These are phyloP conservation scores for Penicillium italicum DNA, from an alignment of 2,329 filamentous ascomycete genomes.

Conservation along the genomic window DNA sequence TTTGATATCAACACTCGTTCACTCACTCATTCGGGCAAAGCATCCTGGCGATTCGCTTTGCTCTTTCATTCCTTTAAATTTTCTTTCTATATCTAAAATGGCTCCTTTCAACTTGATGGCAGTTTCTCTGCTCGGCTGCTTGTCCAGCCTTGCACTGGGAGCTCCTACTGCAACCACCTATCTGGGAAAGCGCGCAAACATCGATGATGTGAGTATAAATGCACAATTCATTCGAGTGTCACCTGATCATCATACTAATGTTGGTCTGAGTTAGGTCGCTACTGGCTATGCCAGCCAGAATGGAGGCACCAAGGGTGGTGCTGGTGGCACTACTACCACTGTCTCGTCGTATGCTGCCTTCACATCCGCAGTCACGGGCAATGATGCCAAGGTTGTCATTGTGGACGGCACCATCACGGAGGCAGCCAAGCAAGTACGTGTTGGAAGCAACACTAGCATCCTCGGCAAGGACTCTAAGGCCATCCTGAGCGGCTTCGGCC, in stretches of 20 bases:
- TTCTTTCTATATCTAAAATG: conserved; percentile 12
- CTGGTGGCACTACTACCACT: conserved; percentile 54
- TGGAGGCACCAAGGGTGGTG: conserved; percentile 54
- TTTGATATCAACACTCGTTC: neutral
- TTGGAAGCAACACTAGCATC: conserved; percentile 52
- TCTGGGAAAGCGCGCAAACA: conserved; percentile 26
- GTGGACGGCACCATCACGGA: conserved; percentile 47
- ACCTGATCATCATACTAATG: neutral
- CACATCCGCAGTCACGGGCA: conserved; percentile 49
- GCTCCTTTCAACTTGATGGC: conserved; percentile 25
- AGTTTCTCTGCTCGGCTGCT: conserved; percentile 21
- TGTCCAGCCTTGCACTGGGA: conserved; percentile 26
- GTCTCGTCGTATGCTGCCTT: conserved; percentile 52
- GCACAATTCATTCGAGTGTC: neutral
- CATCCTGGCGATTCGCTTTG: neutral
- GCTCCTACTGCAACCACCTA: conserved; percentile 25
- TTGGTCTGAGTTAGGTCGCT: conserved; percentile 14
- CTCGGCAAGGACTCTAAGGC: conserved; percentile 51
- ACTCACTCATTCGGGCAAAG: neutral
- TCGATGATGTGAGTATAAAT: conserved; percentile 24
- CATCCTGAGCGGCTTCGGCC: conserved; percentile 50
- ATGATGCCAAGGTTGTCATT: conserved; percentile 46
- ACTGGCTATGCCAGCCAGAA: conserved; percentile 49
- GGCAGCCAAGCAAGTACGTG: conserved; percentile 42
- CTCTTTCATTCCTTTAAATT: neutral